Base-by-base conservation (phyloP, 2,329 filamentous ascomycete species). In the Rachicladosporium sp. region DNA sequence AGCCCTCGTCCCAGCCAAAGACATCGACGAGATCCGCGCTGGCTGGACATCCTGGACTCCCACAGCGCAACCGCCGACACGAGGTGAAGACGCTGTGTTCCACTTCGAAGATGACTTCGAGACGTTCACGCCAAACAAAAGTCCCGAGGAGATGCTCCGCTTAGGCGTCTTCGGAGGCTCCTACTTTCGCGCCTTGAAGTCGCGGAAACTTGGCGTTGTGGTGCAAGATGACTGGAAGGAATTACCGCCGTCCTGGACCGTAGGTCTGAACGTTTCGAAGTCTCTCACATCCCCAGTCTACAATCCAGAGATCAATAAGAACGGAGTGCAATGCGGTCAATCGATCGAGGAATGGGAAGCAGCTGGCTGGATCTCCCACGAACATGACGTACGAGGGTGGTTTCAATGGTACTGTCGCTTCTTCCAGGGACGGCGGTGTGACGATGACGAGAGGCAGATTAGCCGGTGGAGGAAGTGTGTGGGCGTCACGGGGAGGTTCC, bases 401-500 rank as follows among this genome's bases (percentile, higher is more conserved):
- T 73, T 73, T 46, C 70, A 74, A 49, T 74, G 70, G 70, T 74
- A 73, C 49, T 66, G 63, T 35, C 62, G 69, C 0, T 73, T 73
- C 51, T 73, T 66, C 53, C 59, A 57, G 13, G 70, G 70, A 0
- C 49, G 70, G 31, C 53, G 71, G 19, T 71, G 70, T 45, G 66
- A 61, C 0, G 69, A 73, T 38, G 70, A 73, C 45, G 68, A 66
- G 29, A 58, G 70, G 41, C 70, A 74, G 55, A 60, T 73, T 5
- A 57, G 59, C 4, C 47, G 71, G 40, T 74, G 71, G 71, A 59
- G 54, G 49, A 68, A 64, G 43, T 74, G 71, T 50, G 70, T 71
- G 5, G 71, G 71, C 0, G 58, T 63, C 47, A 69, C 58, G 7
- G 70, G 70, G 0, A 52, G 71, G 35, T 74, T 69, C 70, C 59